Conservation (phyloP, 2,329 filamentous ascomycete species). For the Diaporthe humulicola region DNA sequence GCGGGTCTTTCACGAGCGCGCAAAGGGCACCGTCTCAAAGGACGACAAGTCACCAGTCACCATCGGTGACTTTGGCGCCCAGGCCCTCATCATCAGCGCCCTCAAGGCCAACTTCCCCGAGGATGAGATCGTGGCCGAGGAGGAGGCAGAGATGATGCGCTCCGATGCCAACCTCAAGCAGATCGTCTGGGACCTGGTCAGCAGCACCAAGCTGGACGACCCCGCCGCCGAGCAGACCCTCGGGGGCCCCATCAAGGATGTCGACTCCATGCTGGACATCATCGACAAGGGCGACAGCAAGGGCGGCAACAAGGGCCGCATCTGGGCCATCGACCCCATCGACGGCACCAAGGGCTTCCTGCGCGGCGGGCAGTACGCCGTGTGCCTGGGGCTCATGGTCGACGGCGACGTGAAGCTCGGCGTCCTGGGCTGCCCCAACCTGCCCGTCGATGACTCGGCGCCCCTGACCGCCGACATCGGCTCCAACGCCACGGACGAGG, state of each 20-base stretch:
- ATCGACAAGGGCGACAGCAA: conserved; percentile 78
- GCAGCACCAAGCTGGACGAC: conserved; percentile 77
- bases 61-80: conserved; percentile 97
- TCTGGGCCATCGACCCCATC: conserved; percentile 98
- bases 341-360: conserved; percentile 98
- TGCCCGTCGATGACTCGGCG: conserved; percentile 86
- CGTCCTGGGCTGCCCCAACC: conserved; percentile 94
- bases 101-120: conserved; percentile 90
- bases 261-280: conserved; percentile 72
- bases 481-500: conserved; percentile 78
- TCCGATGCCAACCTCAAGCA: conserved; percentile 77
- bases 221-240: conserved; percentile 74
- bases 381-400: conserved; percentile 91
- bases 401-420: conserved; percentile 95
- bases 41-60: conserved; percentile 97
- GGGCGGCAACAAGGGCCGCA: conserved; percentile 80
- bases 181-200: conserved; percentile 88
- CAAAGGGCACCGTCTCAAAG: conserved; percentile 95
- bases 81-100: conserved; percentile 94
- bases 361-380: conserved; percentile 95
- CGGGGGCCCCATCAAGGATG: conserved; percentile 73
- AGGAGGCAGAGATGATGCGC: conserved; percentile 87
- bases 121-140: conserved; percentile 94
- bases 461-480: conserved; percentile 80
- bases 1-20: conserved; percentile 78